Percentiles rank a stretch among this genome's conserved stretches.
Conservation (phyloP, 768 basidiomycete species). For the Hericium coralloides region DNA sequence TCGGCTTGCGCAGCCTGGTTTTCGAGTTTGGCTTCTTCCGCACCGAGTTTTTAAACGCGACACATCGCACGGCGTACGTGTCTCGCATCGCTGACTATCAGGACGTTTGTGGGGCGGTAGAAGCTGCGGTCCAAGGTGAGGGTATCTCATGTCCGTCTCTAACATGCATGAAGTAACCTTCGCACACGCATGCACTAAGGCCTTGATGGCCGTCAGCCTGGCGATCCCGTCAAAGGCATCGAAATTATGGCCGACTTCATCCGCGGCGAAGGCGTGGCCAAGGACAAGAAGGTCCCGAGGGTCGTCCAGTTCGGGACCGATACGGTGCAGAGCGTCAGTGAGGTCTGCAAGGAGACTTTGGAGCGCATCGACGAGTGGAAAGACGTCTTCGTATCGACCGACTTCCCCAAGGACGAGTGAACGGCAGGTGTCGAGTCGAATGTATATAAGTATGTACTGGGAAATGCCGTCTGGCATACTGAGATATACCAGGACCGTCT, state of each 20-base stretch:
- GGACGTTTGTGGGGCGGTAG: neutral
- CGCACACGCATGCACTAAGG: neutral
- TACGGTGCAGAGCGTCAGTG: neutral
- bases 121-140: neutral
- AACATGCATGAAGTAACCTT: neutral
- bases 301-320: neutral
- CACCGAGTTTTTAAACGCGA: slow-evolving; percentile 22
- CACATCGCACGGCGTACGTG: slow-evolving; percentile 14
- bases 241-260: neutral
- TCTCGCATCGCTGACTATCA: slow-evolving; percentile 23
- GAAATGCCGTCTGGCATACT: too few relatives aligned
- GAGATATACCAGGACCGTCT: too few relatives aligned
- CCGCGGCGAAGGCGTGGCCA: neutral
- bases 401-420: neutral
- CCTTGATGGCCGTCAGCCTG: neutral
- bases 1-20: slow-evolving; percentile 29
- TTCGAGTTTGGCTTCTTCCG: slow-evolving; percentile 34
- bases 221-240: neutral
- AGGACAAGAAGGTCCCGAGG: neutral
- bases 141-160: neutral
- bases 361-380: neutral
- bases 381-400: neutral
- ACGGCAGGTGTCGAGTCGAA: too few relatives aligned
- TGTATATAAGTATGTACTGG: too few relatives aligned
- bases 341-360: neutral